Evolutionary conservation across 805 yeast species (phyloP).

Genomic region (Teunomyces atbi): DNA sequence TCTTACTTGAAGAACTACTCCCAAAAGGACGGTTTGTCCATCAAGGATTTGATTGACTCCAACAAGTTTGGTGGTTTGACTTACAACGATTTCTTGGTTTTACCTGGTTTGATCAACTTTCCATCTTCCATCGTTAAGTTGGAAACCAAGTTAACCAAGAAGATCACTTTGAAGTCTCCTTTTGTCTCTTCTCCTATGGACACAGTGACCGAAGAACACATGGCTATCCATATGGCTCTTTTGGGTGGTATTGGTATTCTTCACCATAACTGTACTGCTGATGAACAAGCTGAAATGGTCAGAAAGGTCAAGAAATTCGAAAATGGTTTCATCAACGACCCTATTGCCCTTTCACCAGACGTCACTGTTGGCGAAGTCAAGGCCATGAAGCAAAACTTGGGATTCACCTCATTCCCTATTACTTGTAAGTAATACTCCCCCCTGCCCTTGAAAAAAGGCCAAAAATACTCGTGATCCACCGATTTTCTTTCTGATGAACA

Average conservation of each 20-base stretch:
- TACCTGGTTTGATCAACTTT: conserved; percentile 93
- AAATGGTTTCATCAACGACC: conserved; percentile 96
- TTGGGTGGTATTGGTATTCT: conserved; percentile 98
- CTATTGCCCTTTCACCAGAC: conserved; percentile 77
- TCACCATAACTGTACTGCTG: conserved; percentile 95
- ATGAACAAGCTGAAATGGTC: conserved; percentile 98
- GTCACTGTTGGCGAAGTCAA: conserved; percentile 80
- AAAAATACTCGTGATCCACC: conserved; percentile 7
- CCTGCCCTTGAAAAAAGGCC: neutral
- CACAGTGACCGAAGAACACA: conserved; percentile 94
- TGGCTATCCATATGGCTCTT: conserved; percentile 98
- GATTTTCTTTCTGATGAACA: conserved; percentile 51
- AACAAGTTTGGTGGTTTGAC: conserved; percentile 91
- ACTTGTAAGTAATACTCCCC: conserved; percentile 76
- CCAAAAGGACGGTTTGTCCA: conserved; percentile 81
- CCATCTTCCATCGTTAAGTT: conserved; percentile 75
- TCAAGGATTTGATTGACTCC: conserved; percentile 85
- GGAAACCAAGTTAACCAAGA: conserved; percentile 87
- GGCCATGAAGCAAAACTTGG: conserved; percentile 64
- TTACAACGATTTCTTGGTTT: conserved; percentile 90
- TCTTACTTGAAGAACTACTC: conserved; percentile 64
- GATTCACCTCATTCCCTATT: conserved; percentile 98
- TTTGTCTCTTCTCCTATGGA: conserved; percentile 99
- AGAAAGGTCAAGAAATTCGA: conserved; percentile 94
- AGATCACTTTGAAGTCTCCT: conserved; percentile 88